phyloP scores from a whole-genome alignment of 495 filamentous ascomycete species.

The Astrothelium subdiscretum region DNA sequence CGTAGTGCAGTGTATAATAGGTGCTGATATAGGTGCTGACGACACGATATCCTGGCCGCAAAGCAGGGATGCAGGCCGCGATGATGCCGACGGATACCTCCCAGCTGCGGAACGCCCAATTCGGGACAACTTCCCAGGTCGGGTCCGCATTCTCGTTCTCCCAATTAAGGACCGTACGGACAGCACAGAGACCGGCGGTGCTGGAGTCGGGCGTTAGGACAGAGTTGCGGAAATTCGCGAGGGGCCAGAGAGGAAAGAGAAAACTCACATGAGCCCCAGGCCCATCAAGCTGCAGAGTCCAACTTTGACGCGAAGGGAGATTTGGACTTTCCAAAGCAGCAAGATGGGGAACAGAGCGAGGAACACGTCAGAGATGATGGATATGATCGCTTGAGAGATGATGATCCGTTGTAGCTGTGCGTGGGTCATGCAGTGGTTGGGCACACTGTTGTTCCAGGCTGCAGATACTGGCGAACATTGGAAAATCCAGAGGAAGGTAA shows the following conservation, averaged over 20 bases:
- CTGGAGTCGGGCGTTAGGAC: background rate
- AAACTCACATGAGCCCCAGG: background rate
- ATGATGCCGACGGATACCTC: background rate
- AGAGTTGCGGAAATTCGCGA: background rate
- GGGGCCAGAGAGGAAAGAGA: background rate
- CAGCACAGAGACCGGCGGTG: background rate
- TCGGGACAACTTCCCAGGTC: background rate
- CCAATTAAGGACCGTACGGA: background rate
- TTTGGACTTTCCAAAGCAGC: background rate
- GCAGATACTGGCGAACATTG: background rate
- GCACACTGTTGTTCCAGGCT: background rate
- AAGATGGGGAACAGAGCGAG: background rate
- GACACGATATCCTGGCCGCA: background rate
- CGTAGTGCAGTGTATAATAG: background rate
- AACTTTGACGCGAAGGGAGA: background rate
- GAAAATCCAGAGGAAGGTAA: background rate
- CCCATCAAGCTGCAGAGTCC: background rate
- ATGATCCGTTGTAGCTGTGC: background rate
- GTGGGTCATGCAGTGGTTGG: background rate
- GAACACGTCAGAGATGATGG: background rate
- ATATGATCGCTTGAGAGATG: background rate
- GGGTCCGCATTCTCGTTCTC: background rate
- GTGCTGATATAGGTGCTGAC: background rate
- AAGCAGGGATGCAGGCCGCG: background rate
- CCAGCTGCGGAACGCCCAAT: background rate